Base-by-base conservation (phyloP, 148 eudicot species). In the Beta vulgaris region DNA sequence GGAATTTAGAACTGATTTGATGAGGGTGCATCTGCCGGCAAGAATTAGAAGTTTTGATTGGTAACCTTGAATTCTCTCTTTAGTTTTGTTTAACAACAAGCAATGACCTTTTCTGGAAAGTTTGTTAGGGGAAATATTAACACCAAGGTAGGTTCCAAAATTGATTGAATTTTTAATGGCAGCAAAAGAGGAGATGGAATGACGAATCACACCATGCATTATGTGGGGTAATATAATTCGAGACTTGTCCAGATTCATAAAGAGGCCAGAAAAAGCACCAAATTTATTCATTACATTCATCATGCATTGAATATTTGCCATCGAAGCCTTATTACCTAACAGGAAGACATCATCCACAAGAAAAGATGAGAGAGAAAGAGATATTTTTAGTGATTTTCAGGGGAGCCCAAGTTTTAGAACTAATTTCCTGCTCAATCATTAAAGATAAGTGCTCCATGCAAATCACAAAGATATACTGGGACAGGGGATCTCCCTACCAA, bases 281-380 rank as follows among this genome's bases (percentile, higher is more conserved):
- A 68, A 68, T 0, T 26, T 3, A 19, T 18, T 0, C 4, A 49
- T 21, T 3, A 19, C 19, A 0, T 6, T 18, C 7, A 3, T 18
- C 0, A 49, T 49, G 5, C 0, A 4, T 1, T 14, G 4, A 0
- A 44, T 0, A 1, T n/a, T 28, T 0, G 14, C 4, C 0, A 68
- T 4, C 9, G 48, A 3, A 4, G 36, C 54, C 2, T 15, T 13
- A 1, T 15, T 13, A 1, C 55, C 71, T 25, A 23, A 68, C 0
- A 68, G 32, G 18, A 68, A 9, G 0, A 68, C 54, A 43, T 68
- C 55, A 43, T 68, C 71, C 0, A 5, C 71, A 44, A 68, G 1
- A 68, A 43, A 2, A 68, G 1, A 18, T 68, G 54, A 1, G 54
- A 68, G 9, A 68, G 6, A n/a, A n/a, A 1, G 5, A 3, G 0